Percentiles rank a stretch among this genome's conserved stretches.
Evolutionary conservation across 441 rosid genomes (phyloP).

Genomic region (Cnidoscolus chayamansa): DNA sequence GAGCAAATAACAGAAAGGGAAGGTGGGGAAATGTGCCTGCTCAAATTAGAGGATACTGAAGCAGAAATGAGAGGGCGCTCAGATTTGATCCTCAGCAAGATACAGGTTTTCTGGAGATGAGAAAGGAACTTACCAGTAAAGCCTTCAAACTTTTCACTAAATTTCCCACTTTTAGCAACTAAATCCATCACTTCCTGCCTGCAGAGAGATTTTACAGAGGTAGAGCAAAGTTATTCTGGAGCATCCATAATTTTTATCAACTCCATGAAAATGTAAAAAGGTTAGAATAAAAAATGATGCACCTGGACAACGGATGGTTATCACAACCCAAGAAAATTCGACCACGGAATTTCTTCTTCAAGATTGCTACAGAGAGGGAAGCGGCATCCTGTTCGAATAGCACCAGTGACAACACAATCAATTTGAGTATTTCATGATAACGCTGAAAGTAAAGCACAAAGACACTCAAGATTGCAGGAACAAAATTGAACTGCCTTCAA

Average conservation of each 20-base stretch:
- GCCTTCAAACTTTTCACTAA: slow-evolving; percentile 53
- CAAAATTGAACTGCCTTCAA: background rate
- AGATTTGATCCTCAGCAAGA: background rate
- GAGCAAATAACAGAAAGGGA: background rate
- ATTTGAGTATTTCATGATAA: slow-evolving; percentile 9
- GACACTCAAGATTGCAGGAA: background rate
- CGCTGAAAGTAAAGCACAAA: background rate
- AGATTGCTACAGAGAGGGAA: slow-evolving; percentile 63
- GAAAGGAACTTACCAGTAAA: slow-evolving; percentile 58
- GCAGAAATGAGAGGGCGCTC: background rate
- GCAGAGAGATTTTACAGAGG: slow-evolving; percentile 13
- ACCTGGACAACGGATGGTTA: slow-evolving; percentile 90
- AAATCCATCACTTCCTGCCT: slow-evolving; percentile 93
- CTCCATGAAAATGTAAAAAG: background rate
- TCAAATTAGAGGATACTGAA: background rate
- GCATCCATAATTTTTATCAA: background rate
- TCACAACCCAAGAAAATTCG: slow-evolving; percentile 82
- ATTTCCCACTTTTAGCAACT: slow-evolving; percentile 69
- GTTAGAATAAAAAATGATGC: slow-evolving; percentile 5
- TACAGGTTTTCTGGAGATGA: background rate
- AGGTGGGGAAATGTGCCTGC: background rate
- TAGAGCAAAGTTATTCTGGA: background rate
- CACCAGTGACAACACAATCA: slow-evolving; percentile 4
- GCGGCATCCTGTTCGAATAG: slow-evolving; percentile 68
- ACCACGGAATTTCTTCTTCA: slow-evolving; percentile 67